Conservation (phyloP, 192 early-diverging fungal genomes). For the Podila minutissima region DNA sequence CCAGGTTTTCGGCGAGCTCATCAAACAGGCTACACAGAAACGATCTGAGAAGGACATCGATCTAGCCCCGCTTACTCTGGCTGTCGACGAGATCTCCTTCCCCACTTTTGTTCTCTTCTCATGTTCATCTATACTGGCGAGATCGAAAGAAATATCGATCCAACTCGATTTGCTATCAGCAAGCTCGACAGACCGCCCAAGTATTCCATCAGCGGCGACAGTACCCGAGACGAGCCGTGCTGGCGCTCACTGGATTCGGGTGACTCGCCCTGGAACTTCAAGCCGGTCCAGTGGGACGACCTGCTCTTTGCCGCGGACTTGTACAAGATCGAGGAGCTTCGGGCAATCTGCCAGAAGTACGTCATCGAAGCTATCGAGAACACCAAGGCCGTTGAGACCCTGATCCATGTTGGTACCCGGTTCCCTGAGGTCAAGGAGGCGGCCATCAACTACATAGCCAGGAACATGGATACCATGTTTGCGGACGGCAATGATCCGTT, state of each 20-base stretch:
- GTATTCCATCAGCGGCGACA: too few relatives aligned
- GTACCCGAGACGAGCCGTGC: background rate
- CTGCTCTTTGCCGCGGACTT: background rate
- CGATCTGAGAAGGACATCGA: background rate
- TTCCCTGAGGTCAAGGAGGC: slow-evolving; percentile 6
- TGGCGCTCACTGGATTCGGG: background rate
- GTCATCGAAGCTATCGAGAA: background rate
- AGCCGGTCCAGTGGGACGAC: slow-evolving; percentile 11
- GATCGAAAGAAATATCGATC: background rate
- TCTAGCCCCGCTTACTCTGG: background rate
- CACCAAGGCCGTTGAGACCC: background rate
- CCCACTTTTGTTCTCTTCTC: background rate
- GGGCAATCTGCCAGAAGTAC: background rate
- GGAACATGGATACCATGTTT: slow-evolving; percentile 6
- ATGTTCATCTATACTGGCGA: slow-evolving; percentile 18
- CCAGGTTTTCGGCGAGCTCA: background rate
- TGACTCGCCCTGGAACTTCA: slow-evolving; percentile 6
- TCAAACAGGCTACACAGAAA: background rate
- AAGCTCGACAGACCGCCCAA: background rate
- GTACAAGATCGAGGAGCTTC: slow-evolving; percentile 3
- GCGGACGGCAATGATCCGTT: slow-evolving; percentile 15
- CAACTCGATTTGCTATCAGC: background rate
- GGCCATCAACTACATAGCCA: background rate
- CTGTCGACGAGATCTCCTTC: background rate
- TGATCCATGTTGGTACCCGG: background rate